Percentiles rank a stretch among this genome's conserved stretches.
These are phyloP conservation scores for Balakata baccata DNA, from an alignment of 345 rosid species.

Conservation along the genomic window DNA sequence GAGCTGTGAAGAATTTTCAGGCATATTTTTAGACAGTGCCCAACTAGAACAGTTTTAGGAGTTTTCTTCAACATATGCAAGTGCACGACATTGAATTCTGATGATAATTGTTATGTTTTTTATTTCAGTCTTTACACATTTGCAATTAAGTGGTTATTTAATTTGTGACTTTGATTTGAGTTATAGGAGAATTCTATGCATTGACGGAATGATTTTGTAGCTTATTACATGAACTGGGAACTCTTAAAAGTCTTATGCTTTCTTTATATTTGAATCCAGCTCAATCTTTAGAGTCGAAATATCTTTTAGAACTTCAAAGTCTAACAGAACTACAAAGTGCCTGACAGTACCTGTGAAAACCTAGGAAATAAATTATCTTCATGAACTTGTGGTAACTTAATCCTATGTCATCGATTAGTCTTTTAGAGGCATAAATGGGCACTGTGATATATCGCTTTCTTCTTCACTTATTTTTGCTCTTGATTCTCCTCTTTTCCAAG, in stretches of 20 bases:
- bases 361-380: background rate
- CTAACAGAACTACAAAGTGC: background rate
- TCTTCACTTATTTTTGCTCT: background rate
- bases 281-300: background rate
- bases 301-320: background rate
- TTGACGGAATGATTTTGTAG: too few relatives aligned
- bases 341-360: background rate
- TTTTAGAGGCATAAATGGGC: background rate
- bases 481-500: background rate
- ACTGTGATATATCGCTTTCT: background rate
- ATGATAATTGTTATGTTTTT: background rate
- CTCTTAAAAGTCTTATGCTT: background rate
- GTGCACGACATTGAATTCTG: background rate
- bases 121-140: background rate
- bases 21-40: too few relatives aligned
- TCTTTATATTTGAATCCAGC: background rate
- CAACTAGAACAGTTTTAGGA: background rate
- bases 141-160: background rate
- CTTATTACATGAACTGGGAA: background rate
- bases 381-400: too few relatives aligned
- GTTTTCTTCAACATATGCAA: background rate
- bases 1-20: too few relatives aligned
- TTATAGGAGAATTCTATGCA: background rate
- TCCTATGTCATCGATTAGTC: background rate
- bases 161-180: background rate